Evolutionary conservation across 805 yeast species (phyloP).

Genomic region (Candida alai): DNA sequence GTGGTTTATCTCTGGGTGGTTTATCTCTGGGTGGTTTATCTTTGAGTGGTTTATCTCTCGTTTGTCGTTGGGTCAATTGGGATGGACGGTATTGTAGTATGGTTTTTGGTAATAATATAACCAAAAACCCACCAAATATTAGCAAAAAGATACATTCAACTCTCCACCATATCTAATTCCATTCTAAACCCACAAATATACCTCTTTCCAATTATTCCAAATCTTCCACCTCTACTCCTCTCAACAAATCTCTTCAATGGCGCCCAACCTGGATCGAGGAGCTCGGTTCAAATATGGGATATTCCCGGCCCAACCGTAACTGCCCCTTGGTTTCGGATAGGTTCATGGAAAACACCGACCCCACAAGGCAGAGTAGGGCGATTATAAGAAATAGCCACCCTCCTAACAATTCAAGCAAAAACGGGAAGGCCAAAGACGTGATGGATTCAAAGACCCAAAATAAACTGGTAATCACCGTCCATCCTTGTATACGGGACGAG

Average conservation of each 20-base stretch:
- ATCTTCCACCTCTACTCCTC: background rate
- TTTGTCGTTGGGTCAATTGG: too few species aligned
- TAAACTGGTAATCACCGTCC: slow-evolving; percentile 42
- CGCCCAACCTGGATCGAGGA: background rate
- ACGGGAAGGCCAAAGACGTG: slow-evolving; percentile 39
- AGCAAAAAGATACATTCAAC: too few species aligned
- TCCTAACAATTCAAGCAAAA: slow-evolving; percentile 28
- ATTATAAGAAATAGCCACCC: slow-evolving; percentile 40
- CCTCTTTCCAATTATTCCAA: background rate
- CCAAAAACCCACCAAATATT: too few species aligned
- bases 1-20: too few species aligned
- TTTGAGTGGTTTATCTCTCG: too few species aligned
- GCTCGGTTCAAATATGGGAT: slow-evolving; percentile 1
- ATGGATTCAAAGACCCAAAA: slow-evolving; percentile 42
- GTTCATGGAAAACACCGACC: slow-evolving; percentile 24
- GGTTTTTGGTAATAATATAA: too few species aligned
- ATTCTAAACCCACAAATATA: too few species aligned
- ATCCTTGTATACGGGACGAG: slow-evolving; percentile 43
- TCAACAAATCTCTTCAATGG: too few species aligned
- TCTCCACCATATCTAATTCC: too few species aligned
- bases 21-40: too few species aligned
- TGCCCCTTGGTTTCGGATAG: slow-evolving; percentile 45
- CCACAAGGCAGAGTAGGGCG: slow-evolving; percentile 29
- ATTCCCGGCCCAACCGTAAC: slow-evolving; percentile 2
- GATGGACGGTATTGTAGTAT: too few species aligned